Evolutionary conservation across 305 asterid species (phyloP).

Genomic region (Fraxinus floribunda): DNA sequence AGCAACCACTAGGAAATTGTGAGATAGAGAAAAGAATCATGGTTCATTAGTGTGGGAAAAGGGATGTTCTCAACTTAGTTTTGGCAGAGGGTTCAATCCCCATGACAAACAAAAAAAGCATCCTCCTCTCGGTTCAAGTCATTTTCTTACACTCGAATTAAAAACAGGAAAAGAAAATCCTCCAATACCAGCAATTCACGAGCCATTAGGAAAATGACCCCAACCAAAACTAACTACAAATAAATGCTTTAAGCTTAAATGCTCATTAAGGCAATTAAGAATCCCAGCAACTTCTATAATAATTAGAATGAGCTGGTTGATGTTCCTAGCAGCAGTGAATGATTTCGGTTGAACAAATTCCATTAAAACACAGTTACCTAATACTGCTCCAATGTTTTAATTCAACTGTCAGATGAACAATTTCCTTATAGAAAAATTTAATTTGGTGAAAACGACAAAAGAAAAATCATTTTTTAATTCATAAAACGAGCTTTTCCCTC

Average conservation of each 20-base stretch:
- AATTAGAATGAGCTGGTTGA: background rate
- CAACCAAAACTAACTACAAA: background rate
- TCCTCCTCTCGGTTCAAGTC: background rate
- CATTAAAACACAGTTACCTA: constrained; percentile 26
- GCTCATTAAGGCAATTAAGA: background rate
- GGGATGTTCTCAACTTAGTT: background rate
- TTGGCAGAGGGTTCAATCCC: background rate
- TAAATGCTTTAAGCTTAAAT: constrained; percentile 1
- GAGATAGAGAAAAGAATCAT: background rate
- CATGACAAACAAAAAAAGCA: background rate
- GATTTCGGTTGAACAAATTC: constrained; percentile 12
- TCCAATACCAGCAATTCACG: background rate
- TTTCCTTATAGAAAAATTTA: constrained; percentile 7
- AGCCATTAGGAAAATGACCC: background rate
- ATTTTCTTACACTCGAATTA: background rate
- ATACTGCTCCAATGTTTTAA: constrained; percentile 20
- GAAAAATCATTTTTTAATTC: background rate
- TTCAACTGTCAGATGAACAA: constrained; percentile 8
- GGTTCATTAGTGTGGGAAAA: background rate
- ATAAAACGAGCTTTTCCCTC: background rate
- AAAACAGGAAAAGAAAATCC: background rate
- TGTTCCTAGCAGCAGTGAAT: constrained; percentile 17
- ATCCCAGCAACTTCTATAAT: background rate
- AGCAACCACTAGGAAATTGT: background rate
- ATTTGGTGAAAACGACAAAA: background rate